Evolutionary conservation across 2,329 filamentous ascomycete species (phyloP), one percentile per base, ranked within the genome.

Genomic region (Arthrobotrys megalospora): DNA sequence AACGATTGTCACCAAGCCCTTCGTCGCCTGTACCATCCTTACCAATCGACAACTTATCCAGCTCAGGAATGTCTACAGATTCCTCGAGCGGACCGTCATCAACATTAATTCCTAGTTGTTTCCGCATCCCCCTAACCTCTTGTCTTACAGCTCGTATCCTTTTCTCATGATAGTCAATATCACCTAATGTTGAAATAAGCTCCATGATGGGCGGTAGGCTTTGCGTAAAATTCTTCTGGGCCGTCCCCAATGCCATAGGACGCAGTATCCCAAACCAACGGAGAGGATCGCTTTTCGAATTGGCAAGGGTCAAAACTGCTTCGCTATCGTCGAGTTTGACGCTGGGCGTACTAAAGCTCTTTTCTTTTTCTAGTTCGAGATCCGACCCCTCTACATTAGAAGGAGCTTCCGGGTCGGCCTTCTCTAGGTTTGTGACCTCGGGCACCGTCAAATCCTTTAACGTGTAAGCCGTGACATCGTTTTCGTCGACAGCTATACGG

Each of bases 191-290:
- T 12, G 47, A 45, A 38, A 62, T 41, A 36, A 77, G 58, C 14
- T 38, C n/a, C 16, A 70, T 28, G 11, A 71, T 43, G 43, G 34
- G 36, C 14, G 73, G 73, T 52, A 77, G 19, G 6, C 38, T 53
- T 14, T 50, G 34, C 3, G 19, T 45, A 34, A 88, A 88, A 12
- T 83, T 84, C 58, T 80, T 82, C 80, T 87, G 86, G 2, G 86
- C 85, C 43, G 77, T 83, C 68, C 85, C 85, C 41, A 88, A 82
- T 24, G 85, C 83, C 8, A 83, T 83, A 2, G 86, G 85, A 16
- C 86, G 84, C 11, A 88, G 82, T 47, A 87, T 85, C 5, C 86
- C 86, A 80, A 86, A 88, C 86, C 86, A 87, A 21, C 83, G 83
- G 24, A 87, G 80, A 6, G 86, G 86, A 75, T 88, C 84, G 6